Conservation (phyloP, 208 protist species). For the Strigomonas oncopelti region DNA sequence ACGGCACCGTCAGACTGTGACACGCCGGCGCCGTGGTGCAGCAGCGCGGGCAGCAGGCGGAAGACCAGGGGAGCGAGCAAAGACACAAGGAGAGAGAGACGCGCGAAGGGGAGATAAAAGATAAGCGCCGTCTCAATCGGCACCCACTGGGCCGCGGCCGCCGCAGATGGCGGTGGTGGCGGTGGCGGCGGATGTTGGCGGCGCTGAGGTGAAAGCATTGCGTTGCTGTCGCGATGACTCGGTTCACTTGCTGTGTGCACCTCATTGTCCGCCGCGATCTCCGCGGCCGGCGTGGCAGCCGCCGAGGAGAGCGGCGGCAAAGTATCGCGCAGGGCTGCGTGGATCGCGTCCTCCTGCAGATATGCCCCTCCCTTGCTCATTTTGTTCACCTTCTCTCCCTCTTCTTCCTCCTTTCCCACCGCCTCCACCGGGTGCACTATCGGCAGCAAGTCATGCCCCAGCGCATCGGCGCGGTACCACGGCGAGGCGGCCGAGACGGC, state of each 20-base stretch:
- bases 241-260: too few relatives aligned
- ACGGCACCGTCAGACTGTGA: slow-evolving; percentile 2
- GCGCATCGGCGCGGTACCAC: background rate
- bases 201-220: too few relatives aligned
- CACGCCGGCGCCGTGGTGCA: slow-evolving; percentile 9
- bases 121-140: background rate
- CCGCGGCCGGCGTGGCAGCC: slow-evolving; percentile 1
- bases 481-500: background rate
- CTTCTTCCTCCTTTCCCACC: too few relatives aligned
- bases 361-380: background rate
- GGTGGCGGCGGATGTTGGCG: too few relatives aligned
- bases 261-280: too few relatives aligned
- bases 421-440: slow-evolving; percentile 13
- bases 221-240: too few relatives aligned
- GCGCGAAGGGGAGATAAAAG: background rate
- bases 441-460: slow-evolving; percentile 13
- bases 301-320: background rate
- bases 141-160: background rate
- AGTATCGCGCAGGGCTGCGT: background rate
- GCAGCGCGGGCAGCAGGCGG: slow-evolving; percentile 5
- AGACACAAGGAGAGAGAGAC: slow-evolving; percentile 3
- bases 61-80: slow-evolving; percentile 9
- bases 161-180: too few relatives aligned
- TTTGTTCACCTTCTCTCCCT: background rate
- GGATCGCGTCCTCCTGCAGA: background rate